Percentiles rank a stretch among this genome's conserved stretches.
phyloP scores from a whole-genome alignment of 116 monocot species.

The Cymodocea nodosa region DNA sequence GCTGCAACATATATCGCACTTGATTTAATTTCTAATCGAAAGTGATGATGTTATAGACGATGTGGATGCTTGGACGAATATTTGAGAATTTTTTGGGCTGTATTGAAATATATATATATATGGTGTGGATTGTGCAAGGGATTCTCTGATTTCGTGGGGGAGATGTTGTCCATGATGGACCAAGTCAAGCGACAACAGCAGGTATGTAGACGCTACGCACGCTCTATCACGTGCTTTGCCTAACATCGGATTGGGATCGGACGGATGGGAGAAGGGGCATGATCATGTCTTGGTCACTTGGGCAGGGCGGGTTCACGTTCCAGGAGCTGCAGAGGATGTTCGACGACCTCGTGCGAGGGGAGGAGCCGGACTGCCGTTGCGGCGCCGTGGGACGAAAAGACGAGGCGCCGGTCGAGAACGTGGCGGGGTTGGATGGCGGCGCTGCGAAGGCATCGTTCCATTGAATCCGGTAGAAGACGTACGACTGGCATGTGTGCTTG shows the following conservation, averaged over 20 bases:
- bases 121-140: constrained; percentile 27
- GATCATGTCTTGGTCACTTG: neutral
- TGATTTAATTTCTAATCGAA: too few species aligned
- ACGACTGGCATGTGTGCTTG: too few species aligned
- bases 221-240: too few species aligned
- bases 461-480: too few species aligned
- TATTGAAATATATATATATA: too few species aligned
- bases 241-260: neutral
- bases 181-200: constrained; percentile 24
- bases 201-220: constrained; percentile 11
- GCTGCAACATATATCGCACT: too few species aligned
- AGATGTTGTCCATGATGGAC: constrained; percentile 71
- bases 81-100: too few species aligned
- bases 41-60: too few species aligned
- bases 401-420: neutral
- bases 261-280: too few species aligned
- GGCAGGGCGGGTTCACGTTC: constrained; percentile 42
- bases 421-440: neutral
- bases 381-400: neutral
- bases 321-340: constrained; percentile 68
- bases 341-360: constrained; percentile 29
- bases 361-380: constrained; percentile 6
- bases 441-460: too few species aligned
- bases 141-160: constrained; percentile 56
- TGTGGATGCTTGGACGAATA: too few species aligned